Base-by-base conservation (phyloP, 495 filamentous ascomycete species). In the Tuber microsphaerosporum region DNA sequence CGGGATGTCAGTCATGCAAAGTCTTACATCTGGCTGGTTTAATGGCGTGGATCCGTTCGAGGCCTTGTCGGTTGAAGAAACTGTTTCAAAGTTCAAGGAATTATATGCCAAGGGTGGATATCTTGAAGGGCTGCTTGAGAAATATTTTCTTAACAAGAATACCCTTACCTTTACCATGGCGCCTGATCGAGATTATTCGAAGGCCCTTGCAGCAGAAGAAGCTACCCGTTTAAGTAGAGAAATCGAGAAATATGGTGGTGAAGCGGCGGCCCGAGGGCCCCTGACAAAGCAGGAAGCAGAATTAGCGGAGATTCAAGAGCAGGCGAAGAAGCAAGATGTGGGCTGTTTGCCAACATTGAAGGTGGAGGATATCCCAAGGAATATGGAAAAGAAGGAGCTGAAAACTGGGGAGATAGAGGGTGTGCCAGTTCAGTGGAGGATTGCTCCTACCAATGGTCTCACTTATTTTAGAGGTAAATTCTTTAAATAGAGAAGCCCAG, bases 91-190 rank as follows among this genome's bases (percentile, higher is more conserved):
- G 19, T 98, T 98, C 84, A 91, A 97, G 84, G 84, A 84, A 7
- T 69, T 43, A 19, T 83, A 83, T 41, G 88, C 88, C 31, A 86
- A 92, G 82, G 90, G 90, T 19, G 87, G 88, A 48, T 97, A 97
- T 82, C 87, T 99, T 12, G 93, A 97, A 81, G 87, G 89, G 4
- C 83, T 99, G 76, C 85, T 98, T 80, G 89, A 97, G 77, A 96
- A 96, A 82, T 97, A 98, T 81, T 85, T 98, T 19, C 83, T 97
- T 68, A 96, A 93, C 77, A 92, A 94, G 80, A 90, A 91, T 43
- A 94, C 90, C 39, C 85, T 98, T 76, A 94, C 92, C 1, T 97
- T 98, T 83, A 97, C 93, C 0, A 99, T 99, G 95, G 90, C 90
- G 19, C 96, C 95, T 3, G 92, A 91, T 1, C 85, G 88, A 70